A percentile compares a stretch with the other conserved stretches of the same genome.
Evolutionary conservation across 1,284 basidiomycete species (phyloP).

Genomic region (Heliocybe sulcata): DNA sequence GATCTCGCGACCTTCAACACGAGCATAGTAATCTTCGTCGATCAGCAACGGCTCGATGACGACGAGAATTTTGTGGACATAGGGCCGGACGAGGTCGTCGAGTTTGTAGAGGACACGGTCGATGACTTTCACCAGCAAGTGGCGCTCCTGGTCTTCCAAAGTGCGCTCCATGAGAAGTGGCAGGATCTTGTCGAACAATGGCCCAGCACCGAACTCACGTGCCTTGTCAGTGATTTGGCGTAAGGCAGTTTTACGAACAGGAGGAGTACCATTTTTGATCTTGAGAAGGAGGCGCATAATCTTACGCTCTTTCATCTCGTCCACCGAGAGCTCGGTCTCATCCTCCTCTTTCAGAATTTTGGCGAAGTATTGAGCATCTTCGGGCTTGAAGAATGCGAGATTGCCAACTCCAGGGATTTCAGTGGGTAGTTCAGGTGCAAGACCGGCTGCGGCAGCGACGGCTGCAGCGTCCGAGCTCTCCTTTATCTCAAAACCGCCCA

Average conservation of each 20-base stretch:
- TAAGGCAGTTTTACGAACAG: constrained; percentile 95
- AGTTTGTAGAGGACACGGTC: constrained; percentile 99
- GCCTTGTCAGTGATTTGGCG: constrained; percentile 99
- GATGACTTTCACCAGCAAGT: constrained; percentile 98
- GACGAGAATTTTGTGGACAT: constrained; percentile 99
- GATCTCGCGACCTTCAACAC: constrained; percentile 98
- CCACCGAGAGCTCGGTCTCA: constrained; percentile 91
- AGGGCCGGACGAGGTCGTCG: constrained; percentile 97
- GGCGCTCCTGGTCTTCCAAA: constrained; percentile 97
- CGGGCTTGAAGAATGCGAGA: constrained; percentile 96
- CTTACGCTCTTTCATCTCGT: constrained; percentile 99
- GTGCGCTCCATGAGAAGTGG: constrained; percentile 99
- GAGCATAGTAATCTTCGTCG: constrained; percentile 99
- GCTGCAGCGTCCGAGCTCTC: constrained; percentile 88
- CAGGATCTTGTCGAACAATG: constrained; percentile 99
- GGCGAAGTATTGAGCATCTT: constrained; percentile 97
- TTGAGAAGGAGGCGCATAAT: constrained; percentile 99
- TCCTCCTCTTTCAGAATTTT: constrained; percentile 96
- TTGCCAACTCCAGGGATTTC: constrained; percentile 98
- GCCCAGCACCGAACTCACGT: constrained; percentile 96
- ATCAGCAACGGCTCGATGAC: constrained; percentile 99
- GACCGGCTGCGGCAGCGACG: constrained; percentile 81
- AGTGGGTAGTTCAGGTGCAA: constrained; percentile 93
- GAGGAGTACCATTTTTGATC: constrained; percentile 99
- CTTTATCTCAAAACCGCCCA: constrained; percentile 92